These are phyloP conservation scores for Cladosporium halotolerans DNA, from an alignment of 2,329 filamentous ascomycete species.

Conservation along the genomic window DNA sequence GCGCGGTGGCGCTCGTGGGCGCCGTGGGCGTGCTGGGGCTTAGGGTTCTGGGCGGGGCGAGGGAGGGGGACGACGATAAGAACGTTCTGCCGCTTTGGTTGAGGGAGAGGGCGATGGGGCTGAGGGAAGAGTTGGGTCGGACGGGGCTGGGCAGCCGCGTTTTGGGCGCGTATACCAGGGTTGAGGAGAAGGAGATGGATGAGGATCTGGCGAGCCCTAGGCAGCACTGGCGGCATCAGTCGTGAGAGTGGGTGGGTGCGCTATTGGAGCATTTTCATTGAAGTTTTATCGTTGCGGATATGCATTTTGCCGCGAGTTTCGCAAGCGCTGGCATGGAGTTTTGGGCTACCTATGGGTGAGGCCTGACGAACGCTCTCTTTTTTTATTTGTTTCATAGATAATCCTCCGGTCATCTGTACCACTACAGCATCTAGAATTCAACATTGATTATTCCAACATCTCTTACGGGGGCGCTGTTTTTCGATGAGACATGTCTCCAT, in stretches of 20 bases:
- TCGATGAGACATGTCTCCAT: too few relatives aligned
- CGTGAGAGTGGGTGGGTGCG: too few relatives aligned
- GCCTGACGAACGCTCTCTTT: too few relatives aligned
- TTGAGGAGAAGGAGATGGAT: slow-evolving; percentile 18
- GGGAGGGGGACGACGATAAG: not conserved
- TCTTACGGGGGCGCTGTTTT: too few relatives aligned
- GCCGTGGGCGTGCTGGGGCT: slow-evolving; percentile 6
- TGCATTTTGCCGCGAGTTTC: too few relatives aligned
- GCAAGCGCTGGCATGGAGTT: too few relatives aligned
- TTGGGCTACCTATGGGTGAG: too few relatives aligned
- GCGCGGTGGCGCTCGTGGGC: slow-evolving; percentile 8
- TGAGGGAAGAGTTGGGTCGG: slow-evolving; percentile 1
- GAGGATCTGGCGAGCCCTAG: not conserved
- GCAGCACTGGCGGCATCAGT: not conserved
- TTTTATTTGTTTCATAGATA: too few relatives aligned
- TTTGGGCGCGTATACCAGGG: slow-evolving; percentile 16
- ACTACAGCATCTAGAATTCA: too few relatives aligned
- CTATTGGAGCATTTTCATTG: not conserved
- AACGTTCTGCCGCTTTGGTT: slow-evolving; percentile 1
- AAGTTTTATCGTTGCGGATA: not conserved
- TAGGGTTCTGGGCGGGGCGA: not conserved
- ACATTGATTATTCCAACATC: too few relatives aligned
- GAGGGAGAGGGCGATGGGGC: not conserved
- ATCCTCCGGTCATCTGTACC: too few relatives aligned
- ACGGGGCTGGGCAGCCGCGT: slow-evolving; percentile 14